A percentile compares a stretch with the other conserved stretches of the same genome.
Conservation (phyloP, 768 basidiomycete species). For the Gymnopilus junonius region DNA sequence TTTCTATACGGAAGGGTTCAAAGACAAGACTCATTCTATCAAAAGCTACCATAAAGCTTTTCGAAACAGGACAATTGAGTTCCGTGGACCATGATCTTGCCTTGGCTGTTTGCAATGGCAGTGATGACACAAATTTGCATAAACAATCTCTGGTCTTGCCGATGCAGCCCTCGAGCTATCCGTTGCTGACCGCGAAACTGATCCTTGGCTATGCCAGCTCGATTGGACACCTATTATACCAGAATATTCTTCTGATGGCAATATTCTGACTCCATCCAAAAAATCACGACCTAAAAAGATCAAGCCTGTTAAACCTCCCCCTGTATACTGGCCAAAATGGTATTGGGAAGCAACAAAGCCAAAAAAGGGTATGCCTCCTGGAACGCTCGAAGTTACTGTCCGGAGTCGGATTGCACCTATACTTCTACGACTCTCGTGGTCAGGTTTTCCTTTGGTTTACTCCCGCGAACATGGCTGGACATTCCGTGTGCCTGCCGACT, state of each 20-base stretch:
- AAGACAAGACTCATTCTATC: constrained; percentile 48
- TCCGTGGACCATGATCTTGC: constrained; percentile 50
- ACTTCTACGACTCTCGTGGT: constrained; percentile 87
- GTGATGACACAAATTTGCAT: constrained; percentile 37
- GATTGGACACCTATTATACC: constrained; percentile 59
- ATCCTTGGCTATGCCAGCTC: constrained; percentile 67
- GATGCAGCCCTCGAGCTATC: constrained; percentile 32
- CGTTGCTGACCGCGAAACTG: constrained; percentile 25
- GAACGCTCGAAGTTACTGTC: constrained; percentile 83
- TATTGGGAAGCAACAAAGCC: constrained; percentile 89
- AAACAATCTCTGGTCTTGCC: constrained; percentile 47
- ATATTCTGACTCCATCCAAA: constrained; percentile 31
- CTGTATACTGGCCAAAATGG: constrained; percentile 92
- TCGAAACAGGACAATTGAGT: constrained; percentile 46
- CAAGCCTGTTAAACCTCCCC: constrained; percentile 45
- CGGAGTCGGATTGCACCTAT: constrained; percentile 84
- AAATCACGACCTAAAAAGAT: constrained; percentile 24
- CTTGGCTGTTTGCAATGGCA: constrained; percentile 47
- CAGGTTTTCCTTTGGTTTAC: constrained; percentile 81
- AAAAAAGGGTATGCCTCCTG: constrained; percentile 66
- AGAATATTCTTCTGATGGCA: constrained; percentile 1
- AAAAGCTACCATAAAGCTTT: constrained; percentile 49
- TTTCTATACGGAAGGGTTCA: constrained; percentile 51
- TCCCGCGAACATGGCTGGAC: constrained; percentile 92
- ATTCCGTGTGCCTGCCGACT: constrained; percentile 70